Evolutionary conservation across 2,329 filamentous ascomycete species (phyloP).

Genomic region (Lasiodiplodia citricola): DNA sequence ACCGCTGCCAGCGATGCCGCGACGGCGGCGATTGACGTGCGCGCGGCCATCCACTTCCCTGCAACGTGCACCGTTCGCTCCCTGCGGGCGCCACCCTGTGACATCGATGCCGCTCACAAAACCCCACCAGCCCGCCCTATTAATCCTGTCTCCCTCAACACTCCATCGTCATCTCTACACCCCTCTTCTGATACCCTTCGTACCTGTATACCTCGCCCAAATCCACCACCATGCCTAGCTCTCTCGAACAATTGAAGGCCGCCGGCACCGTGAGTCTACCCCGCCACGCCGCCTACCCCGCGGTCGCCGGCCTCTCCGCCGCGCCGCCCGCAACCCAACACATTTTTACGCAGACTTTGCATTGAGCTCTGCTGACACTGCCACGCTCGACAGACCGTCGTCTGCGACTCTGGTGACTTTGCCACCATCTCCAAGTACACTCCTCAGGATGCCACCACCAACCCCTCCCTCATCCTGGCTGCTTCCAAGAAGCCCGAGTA

Average conservation of each 20-base stretch:
- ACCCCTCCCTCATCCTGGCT: slow-evolving; percentile 97
- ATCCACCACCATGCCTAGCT: slow-evolving; percentile 70
- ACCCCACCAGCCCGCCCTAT: slow-evolving; percentile 26
- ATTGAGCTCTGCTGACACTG: slow-evolving; percentile 28
- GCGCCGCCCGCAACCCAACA: slow-evolving; percentile 17
- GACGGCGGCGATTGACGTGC: slow-evolving; percentile 21
- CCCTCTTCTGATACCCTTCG: slow-evolving; percentile 11
- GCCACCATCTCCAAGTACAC: slow-evolving; percentile 98
- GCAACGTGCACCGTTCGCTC: slow-evolving; percentile 21
- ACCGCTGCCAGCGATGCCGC: slow-evolving; percentile 6
- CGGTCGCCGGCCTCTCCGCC: slow-evolving; percentile 24
- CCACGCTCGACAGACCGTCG: slow-evolving; percentile 71
- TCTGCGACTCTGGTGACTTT: slow-evolving; percentile 89
- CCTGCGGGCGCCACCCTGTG: slow-evolving; percentile 21
- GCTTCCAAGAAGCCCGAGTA: slow-evolving; percentile 99
- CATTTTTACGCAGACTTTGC: slow-evolving; percentile 8
- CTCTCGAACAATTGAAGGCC: slow-evolving; percentile 97
- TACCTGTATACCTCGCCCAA: not conserved
- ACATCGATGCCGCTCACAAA: slow-evolving; percentile 24
- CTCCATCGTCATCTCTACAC: slow-evolving; percentile 11
- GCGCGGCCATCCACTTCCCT: slow-evolving; percentile 19
- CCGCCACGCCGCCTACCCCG: slow-evolving; percentile 32
- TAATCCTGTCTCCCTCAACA: slow-evolving; percentile 16
- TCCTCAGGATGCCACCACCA: slow-evolving; percentile 99
- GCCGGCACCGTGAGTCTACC: slow-evolving; percentile 82